Percentiles rank a stretch among this genome's conserved stretches.
Conservation (phyloP, 768 basidiomycete genomes). For the Antrodiella citrinella region DNA sequence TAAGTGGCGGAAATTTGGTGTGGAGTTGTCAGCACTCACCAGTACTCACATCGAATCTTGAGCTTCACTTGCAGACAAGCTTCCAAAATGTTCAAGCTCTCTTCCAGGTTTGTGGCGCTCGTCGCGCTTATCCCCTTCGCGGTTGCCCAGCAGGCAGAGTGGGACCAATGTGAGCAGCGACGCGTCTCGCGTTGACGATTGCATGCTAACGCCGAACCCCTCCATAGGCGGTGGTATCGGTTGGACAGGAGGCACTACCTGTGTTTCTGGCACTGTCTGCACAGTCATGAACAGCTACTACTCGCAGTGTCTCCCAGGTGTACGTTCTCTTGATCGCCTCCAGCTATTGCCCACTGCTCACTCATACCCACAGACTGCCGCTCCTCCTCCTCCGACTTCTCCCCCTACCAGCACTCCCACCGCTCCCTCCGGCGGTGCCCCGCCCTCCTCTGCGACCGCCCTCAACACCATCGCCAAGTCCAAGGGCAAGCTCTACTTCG, state of each 20-base stretch:
- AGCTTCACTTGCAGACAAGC: background rate
- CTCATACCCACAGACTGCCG: background rate
- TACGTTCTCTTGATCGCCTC: background rate
- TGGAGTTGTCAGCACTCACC: background rate
- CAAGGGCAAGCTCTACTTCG: conserved; percentile 42
- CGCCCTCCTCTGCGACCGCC: background rate
- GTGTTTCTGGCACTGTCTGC: conserved; percentile 10
- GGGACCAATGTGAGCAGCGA: conserved; percentile 13
- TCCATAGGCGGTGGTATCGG: conserved; percentile 3
- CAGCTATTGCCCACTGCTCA: background rate
- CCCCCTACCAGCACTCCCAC: background rate
- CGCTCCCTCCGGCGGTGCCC: too few relatives aligned
- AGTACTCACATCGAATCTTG: background rate
- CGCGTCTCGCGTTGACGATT: background rate
- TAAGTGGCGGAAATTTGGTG: background rate
- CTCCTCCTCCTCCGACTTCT: background rate
- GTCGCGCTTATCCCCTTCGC: conserved; percentile 8
- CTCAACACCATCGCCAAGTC: conserved; percentile 24
- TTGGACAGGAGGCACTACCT: conserved; percentile 11
- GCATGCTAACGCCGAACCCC: background rate
- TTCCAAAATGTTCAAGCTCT: conserved; percentile 10
- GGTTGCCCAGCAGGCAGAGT: conserved; percentile 7
- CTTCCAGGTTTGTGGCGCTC: conserved; percentile 7
- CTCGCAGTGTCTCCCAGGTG: conserved; percentile 10
- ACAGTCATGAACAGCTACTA: conserved; percentile 7